Percentiles rank a stretch among this genome's conserved stretches.
These are phyloP conservation scores for Rhizopus microsporus DNA, from an alignment of 371 early-diverging fungal species.

Conservation along the genomic window DNA sequence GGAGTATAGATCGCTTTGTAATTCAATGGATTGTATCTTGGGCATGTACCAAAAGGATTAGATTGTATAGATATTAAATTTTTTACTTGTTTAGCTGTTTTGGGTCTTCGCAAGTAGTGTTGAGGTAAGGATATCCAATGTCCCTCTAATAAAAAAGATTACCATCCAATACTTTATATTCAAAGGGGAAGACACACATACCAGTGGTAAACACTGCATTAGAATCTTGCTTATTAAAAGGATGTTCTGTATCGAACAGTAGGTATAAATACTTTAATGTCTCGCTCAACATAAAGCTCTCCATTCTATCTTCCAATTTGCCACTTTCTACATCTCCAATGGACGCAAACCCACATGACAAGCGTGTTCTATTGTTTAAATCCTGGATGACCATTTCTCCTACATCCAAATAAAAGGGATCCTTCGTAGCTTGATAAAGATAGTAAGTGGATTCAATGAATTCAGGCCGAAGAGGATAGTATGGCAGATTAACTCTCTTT, in stretches of 20 bases:
- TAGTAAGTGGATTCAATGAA: constrained; percentile 93
- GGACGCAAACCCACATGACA: constrained; percentile 85
- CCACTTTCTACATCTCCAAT: constrained; percentile 69
- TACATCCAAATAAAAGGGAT: constrained; percentile 88
- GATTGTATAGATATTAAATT: constrained; percentile 6
- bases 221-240: constrained; percentile 64
- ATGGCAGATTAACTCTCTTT: constrained; percentile 61
- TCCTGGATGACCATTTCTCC: constrained; percentile 87
- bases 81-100: neutral
- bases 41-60: constrained; percentile 15
- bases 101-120: constrained; percentile 11
- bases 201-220: constrained; percentile 89
- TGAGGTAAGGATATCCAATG: constrained; percentile 61
- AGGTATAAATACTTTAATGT: constrained; percentile 93
- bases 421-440: constrained; percentile 85
- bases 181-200: constrained; percentile 6
- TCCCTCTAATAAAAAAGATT: constrained; percentile 58
- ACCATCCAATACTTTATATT: neutral
- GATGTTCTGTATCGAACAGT: constrained; percentile 53
- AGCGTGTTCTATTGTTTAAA: constrained; percentile 69
- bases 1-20: constrained; percentile 14
- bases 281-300: constrained; percentile 93
- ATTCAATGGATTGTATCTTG: constrained; percentile 10
- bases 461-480: constrained; percentile 92
- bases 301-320: constrained; percentile 85